Conservation (phyloP, 2,329 filamentous ascomycete genomes). For the Bipolaris zeicola region DNA sequence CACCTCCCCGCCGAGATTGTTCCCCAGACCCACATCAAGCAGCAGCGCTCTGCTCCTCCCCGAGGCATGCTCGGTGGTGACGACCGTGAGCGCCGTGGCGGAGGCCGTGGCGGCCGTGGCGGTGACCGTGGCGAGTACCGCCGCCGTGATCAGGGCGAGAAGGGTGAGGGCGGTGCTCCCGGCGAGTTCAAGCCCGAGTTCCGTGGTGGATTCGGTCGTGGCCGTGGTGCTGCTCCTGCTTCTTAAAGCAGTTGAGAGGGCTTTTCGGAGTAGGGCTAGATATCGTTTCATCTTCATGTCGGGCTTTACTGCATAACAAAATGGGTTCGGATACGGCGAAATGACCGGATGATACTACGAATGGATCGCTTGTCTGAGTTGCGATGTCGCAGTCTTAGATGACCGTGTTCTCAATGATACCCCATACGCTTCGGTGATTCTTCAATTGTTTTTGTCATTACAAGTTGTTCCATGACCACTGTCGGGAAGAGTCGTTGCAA, state of each 20-base stretch:
- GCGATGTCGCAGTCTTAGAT: conserved; percentile 29
- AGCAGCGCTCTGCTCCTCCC: conserved; percentile 96
- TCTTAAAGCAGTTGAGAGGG: conserved; percentile 34
- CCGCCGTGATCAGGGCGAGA: conserved; percentile 73
- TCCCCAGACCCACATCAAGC: conserved; percentile 99
- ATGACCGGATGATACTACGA: conserved; percentile 48
- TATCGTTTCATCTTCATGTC: conserved; percentile 33
- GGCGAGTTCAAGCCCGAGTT: conserved; percentile 53
- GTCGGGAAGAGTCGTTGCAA: background rate
- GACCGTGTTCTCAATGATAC: conserved; percentile 46
- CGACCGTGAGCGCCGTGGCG: conserved; percentile 82
- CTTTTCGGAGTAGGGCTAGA: conserved; percentile 28
- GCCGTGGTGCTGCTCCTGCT: conserved; percentile 47
- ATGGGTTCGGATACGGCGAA: conserved; percentile 46
- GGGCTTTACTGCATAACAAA: conserved; percentile 42
- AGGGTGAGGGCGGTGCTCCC: conserved; percentile 48
- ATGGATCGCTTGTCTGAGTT: conserved; percentile 39
- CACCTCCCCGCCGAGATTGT: conserved; percentile 99
- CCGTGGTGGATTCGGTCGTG: conserved; percentile 52
- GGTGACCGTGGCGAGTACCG: conserved; percentile 71
- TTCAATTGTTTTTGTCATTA: background rate
- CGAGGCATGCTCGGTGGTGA: conserved; percentile 92
- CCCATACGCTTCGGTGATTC: conserved; percentile 40
- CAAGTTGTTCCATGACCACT: background rate
- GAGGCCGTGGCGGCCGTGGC: conserved; percentile 66